These are phyloP conservation scores for Aspergillus unguis DNA, from an alignment of 2,329 filamentous ascomycete species.

Conservation along the genomic window DNA sequence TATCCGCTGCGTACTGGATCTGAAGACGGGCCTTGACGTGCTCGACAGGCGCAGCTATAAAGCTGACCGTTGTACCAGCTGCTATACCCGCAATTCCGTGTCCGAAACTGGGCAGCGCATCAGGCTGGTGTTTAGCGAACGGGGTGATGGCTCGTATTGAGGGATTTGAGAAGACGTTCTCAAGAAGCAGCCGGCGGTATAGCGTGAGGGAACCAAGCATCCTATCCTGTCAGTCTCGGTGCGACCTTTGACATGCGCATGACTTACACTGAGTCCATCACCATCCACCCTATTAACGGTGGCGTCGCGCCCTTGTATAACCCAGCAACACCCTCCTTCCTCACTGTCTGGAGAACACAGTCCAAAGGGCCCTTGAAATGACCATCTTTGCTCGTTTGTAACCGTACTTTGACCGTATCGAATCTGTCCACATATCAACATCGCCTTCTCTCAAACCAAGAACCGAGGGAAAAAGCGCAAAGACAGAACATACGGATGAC, in stretches of 20 bases:
- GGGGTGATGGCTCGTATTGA: constrained; percentile 37
- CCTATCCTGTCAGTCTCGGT: constrained; percentile 30
- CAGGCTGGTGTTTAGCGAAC: constrained; percentile 33
- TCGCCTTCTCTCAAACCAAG: not conserved
- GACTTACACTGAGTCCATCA: constrained; percentile 77
- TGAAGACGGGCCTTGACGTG: constrained; percentile 93
- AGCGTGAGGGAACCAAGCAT: constrained; percentile 92
- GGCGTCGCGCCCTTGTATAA: constrained; percentile 94
- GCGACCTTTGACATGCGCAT: not conserved
- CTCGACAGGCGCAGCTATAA: constrained; percentile 90
- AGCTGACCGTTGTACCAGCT: constrained; percentile 84
- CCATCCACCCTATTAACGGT: constrained; percentile 95
- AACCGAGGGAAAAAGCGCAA: not conserved
- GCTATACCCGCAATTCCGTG: constrained; percentile 85
- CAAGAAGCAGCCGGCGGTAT: constrained; percentile 78
- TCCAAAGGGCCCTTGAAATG: constrained; percentile 85
- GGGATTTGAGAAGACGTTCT: constrained; percentile 68
- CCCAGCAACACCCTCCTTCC: constrained; percentile 77
- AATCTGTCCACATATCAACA: constrained; percentile 54
- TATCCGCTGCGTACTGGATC: constrained; percentile 82
- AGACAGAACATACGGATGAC: constrained; percentile 53
- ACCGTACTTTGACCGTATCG: constrained; percentile 93
- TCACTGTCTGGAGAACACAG: constrained; percentile 78
- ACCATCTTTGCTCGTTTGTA: constrained; percentile 75
- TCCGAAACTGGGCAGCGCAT: constrained; percentile 68